Conservation (phyloP, 768 basidiomycete species). For the Coprinopsis marcescibilis region DNA sequence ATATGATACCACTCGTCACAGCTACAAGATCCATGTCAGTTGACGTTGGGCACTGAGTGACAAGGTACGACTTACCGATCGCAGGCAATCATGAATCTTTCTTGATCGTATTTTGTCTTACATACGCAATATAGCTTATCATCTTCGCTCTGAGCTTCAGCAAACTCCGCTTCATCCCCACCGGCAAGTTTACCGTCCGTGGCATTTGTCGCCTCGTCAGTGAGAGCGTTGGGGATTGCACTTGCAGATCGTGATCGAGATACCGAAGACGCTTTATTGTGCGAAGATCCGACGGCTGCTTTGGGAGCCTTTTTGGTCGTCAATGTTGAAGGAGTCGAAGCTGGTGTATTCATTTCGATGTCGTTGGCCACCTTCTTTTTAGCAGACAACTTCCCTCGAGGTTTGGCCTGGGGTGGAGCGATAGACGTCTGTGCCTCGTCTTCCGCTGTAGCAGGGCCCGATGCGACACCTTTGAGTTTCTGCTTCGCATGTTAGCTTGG, state of each 20-base stretch:
- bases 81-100: constrained; percentile 88
- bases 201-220: constrained; percentile 28
- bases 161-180: constrained; percentile 45
- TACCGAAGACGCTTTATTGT: constrained; percentile 27
- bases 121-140: constrained; percentile 81
- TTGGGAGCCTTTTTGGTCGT: constrained; percentile 14
- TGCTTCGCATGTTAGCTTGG: too few species aligned
- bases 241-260: constrained; percentile 68
- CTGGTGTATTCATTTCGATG: constrained; percentile 20
- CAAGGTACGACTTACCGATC: constrained; percentile 56
- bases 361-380: constrained; percentile 14
- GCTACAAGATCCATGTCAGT: constrained; percentile 33
- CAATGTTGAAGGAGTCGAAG: constrained; percentile 11
- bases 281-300: constrained; percentile 15
- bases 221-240: constrained; percentile 49
- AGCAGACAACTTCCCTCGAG: not conserved
- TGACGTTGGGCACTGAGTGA: not conserved
- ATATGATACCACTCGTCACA: constrained; percentile 97
- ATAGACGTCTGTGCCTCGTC: constrained; percentile 4
- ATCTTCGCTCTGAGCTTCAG: constrained; percentile 40
- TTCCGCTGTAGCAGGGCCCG: not conserved
- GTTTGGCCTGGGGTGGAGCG: not conserved
- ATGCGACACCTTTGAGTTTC: too few species aligned
- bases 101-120: constrained; percentile 82
- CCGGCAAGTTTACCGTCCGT: constrained; percentile 32